A percentile compares a stretch with the other conserved stretches of the same genome.
Evolutionary conservation across 768 basidiomycete genomes (phyloP).

Genomic region (Psilocybe tampanensis): DNA sequence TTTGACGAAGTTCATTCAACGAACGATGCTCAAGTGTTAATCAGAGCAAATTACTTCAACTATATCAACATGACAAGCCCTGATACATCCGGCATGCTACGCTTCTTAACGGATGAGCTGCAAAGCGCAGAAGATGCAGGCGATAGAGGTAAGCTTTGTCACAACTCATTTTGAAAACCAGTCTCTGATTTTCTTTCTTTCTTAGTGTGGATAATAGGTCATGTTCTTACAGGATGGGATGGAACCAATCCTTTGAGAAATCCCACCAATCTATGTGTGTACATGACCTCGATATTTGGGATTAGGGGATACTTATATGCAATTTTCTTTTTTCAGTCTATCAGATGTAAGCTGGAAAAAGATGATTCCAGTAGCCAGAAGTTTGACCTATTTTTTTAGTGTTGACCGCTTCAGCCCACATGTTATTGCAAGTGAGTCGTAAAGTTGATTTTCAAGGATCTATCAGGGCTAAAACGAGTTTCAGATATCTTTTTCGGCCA

Average conservation of each 20-base stretch:
- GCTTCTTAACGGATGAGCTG: slow-evolving; percentile 77
- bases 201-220: slow-evolving; percentile 44
- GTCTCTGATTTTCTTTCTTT: slow-evolving; percentile 43
- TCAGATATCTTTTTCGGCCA: slow-evolving; percentile 80
- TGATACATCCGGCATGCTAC: slow-evolving; percentile 75
- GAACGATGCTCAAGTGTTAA: background rate
- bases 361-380: slow-evolving; percentile 21
- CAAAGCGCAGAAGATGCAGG: slow-evolving; percentile 79
- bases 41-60: slow-evolving; percentile 71
- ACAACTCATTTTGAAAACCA: slow-evolving; percentile 23
- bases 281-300: background rate
- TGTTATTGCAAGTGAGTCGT: slow-evolving; percentile 73
- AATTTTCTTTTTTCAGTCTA: slow-evolving; percentile 27
- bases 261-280: slow-evolving; percentile 72
- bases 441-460: background rate
- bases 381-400: slow-evolving; percentile 30
- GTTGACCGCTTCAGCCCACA: slow-evolving; percentile 81
- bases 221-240: slow-evolving; percentile 64
- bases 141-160: slow-evolving; percentile 56
- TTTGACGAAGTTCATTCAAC: background rate
- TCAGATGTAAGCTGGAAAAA: slow-evolving; percentile 34
- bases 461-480: slow-evolving; percentile 10
- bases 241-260: slow-evolving; percentile 64
- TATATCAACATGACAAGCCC: slow-evolving; percentile 74
- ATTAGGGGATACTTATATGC: background rate